Evolutionary conservation across 1,284 basidiomycete species (phyloP).

Genomic region (Ceratorhiza oryzae-sativae): DNA sequence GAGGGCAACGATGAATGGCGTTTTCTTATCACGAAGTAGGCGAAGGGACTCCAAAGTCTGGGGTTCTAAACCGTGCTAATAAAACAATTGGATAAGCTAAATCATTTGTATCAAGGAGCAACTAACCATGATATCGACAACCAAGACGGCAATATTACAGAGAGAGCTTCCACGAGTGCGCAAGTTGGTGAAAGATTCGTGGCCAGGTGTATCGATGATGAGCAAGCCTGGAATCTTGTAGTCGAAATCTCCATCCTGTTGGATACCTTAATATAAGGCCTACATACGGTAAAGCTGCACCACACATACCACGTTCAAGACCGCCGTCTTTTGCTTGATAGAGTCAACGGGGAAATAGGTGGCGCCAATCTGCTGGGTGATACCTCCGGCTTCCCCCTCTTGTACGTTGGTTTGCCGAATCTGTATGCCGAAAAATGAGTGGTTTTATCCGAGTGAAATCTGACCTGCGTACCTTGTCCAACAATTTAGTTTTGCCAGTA

Average conservation of each 20-base stretch:
- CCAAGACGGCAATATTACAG: conserved; percentile 98
- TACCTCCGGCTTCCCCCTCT: conserved; percentile 99
- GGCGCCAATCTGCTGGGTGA: conserved; percentile 99
- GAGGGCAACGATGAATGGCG: conserved; percentile 98
- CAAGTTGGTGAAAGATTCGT: conserved; percentile 99
- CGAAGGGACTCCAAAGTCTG: conserved; percentile 98
- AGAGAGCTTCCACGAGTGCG: conserved; percentile 95
- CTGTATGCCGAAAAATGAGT: conserved; percentile 53
- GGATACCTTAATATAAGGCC: conserved; percentile 17
- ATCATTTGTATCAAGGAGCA: conserved; percentile 1
- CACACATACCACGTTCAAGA: conserved; percentile 78
- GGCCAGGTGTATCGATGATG: conserved; percentile 98
- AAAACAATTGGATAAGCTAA: conserved; percentile 32
- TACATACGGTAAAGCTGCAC: conserved; percentile 16
- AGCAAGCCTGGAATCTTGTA: conserved; percentile 98
- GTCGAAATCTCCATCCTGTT: conserved; percentile 79
- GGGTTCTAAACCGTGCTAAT: conserved; percentile 92
- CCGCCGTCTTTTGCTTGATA: conserved; percentile 90
- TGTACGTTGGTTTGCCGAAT: conserved; percentile 99
- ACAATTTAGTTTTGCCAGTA: conserved; percentile 97
- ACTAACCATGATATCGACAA: conserved; percentile 96
- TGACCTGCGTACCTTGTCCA: conserved; percentile 80
- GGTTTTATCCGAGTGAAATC: not conserved
- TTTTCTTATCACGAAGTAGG: conserved; percentile 91
- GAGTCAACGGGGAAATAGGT: conserved; percentile 99